Evolutionary conservation across 495 filamentous ascomycete species (phyloP), one percentile per base, ranked within the genome.

Genomic region (Penicillium tannophilum): DNA sequence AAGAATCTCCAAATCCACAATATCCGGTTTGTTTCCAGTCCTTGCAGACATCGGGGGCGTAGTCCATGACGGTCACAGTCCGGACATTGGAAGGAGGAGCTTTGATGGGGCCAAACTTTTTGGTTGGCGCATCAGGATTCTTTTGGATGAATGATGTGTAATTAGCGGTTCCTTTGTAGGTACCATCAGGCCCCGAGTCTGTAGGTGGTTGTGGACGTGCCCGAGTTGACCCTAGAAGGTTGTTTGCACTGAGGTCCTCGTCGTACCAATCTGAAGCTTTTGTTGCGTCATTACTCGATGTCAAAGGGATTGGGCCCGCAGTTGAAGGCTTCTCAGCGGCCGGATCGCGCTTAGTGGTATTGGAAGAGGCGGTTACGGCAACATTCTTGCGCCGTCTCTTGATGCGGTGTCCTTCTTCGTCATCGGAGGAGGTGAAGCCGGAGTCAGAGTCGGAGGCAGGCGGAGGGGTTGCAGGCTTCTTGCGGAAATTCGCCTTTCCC

Each of bases 41-140:
- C 72, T 97, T 98, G 71, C 94, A 98, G 14, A 96, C 90, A 65
- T 97, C 93, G 0, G 95, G 93, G 28, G 91, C 88, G 72, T 90
- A 97, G 65, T 98, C 94, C 36, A 86, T 96, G 16, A 92, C 84
- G 0, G 92, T 98, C 53, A 95, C 88, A 3, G 90, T 97, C 30
- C 94, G 86, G 42, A 98, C 87, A 64, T 98, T 97, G 1, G 90
- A 91, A 3, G 93, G 82, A 28, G 46, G 17, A 6, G 92, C 90
- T 66, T 95, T 96, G 41, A 95, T 80, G 1, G 94, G 95, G 2
- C 95, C 94, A 14, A 96, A 87, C 43, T 82, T 76, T 46, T 86
- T 83, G 7, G 70, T 74, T 0, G 89, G 87, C 19, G 90, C 90
- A 68, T 94, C 80, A n/a, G 92, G 86, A 61, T 92, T 92, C 72